Base-by-base conservation (phyloP, 2,329 filamentous ascomycete genomes). In the Boeremia lycopersici region DNA sequence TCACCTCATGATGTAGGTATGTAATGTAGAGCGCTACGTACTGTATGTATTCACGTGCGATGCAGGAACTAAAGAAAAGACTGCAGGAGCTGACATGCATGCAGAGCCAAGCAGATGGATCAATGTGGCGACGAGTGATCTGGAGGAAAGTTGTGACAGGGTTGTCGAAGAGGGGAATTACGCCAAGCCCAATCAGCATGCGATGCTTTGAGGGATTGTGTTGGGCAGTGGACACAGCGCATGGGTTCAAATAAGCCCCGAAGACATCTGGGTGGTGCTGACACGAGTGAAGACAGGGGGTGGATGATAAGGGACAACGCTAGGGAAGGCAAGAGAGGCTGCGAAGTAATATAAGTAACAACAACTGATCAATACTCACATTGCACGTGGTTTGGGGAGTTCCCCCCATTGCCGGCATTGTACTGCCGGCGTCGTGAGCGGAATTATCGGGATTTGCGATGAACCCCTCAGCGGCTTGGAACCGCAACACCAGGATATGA, bases 381-480 rank as follows among this genome's bases (percentile, higher is more conserved):
- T 39, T 34, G 41, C 28, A 10, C n/a, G 9, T 30, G 35, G 6
- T 6, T 15, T 33, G 8, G 9, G 8, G 12, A 30, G 23, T 12
- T 7, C 9, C n/a, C 26, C 30, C 25, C 31, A 28, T 17, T 23
- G 33, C 34, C 36, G 23, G 23, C 12, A 26, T n/a, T 5, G 19
- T 5, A 28, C 15, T 23, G 33, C 34, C 36, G 36, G 43, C 36
- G 23, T 30, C 12, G 31, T n/a, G 13, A 35, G 45, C 39, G 39
- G 43, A 53, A 48, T 39, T 31, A n/a, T 38, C 26, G 33, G 39
- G n/a, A 26, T 6, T 47, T 35, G 34, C 17, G 26, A 25, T n/a
- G 17, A 43, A 33, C 50, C 50, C 50, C 31, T 48, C 43, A 42
- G n/a, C 38, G 38, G 50, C 26, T 48, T 43, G 11, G 30, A 13